Percentiles rank a stretch among this genome's conserved stretches.
Evolutionary conservation across 805 yeast species (phyloP).

Genomic region (Metschnikowia noctiluminum): DNA sequence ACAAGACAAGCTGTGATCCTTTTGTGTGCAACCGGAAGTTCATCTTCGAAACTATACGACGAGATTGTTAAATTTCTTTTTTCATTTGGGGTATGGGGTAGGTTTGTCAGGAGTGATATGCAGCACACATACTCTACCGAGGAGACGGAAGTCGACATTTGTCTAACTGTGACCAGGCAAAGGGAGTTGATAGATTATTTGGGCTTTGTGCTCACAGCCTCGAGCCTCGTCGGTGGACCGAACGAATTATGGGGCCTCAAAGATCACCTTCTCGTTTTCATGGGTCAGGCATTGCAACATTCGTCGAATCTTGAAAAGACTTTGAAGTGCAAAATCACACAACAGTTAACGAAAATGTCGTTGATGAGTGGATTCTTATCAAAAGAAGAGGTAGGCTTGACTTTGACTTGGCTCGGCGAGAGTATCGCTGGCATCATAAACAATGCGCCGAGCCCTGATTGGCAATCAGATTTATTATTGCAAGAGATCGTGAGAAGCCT

Average conservation of each 20-base stretch:
- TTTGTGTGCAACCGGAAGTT: constrained; percentile 52
- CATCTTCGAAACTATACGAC: constrained; percentile 46
- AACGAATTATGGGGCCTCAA: constrained; percentile 47
- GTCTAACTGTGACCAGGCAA: constrained; percentile 52
- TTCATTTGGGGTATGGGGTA: constrained; percentile 42
- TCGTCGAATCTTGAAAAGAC: constrained; percentile 68
- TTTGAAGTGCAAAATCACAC: constrained; percentile 61
- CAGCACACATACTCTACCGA: constrained; percentile 6
- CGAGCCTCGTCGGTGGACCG: constrained; percentile 25
- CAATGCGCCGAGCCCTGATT: constrained; percentile 23
- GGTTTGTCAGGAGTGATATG: constrained; percentile 26
- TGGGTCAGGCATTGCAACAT: constrained; percentile 67
- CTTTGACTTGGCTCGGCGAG: constrained; percentile 65
- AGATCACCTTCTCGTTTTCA: constrained; percentile 63
- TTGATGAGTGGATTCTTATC: constrained; percentile 47
- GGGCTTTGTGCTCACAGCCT: constrained; percentile 51
- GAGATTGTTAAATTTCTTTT: constrained; percentile 37
- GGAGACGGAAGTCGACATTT: constrained; percentile 20
- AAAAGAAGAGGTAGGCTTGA: constrained; percentile 53
- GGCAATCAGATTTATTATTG: constrained; percentile 48
- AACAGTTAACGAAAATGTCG: constrained; percentile 58
- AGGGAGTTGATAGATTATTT: constrained; percentile 57
- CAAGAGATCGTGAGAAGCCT: constrained; percentile 55
- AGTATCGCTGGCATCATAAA: constrained; percentile 41
- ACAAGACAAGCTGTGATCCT: constrained; percentile 61